Percentiles rank a stretch among this genome's conserved stretches.
These are phyloP conservation scores for Eucalyptus cloeziana DNA, from an alignment of 345 rosid genomes.

Conservation along the genomic window DNA sequence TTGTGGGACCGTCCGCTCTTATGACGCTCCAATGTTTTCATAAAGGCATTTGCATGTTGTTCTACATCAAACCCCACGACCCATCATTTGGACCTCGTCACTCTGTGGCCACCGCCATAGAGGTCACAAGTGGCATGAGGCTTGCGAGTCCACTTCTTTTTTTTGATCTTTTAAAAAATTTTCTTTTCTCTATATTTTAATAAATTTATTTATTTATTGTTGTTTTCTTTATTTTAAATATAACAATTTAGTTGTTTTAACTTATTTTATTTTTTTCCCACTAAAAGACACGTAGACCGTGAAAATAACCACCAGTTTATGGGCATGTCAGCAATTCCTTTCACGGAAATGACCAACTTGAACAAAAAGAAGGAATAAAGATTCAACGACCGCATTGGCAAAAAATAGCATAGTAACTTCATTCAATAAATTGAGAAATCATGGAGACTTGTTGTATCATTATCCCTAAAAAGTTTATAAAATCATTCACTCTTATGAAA, in stretches of 20 bases:
- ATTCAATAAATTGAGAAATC: neutral
- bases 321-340: neutral
- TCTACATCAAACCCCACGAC: neutral
- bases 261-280: neutral
- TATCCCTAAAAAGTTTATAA: neutral
- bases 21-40: too few relatives aligned
- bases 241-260: neutral
- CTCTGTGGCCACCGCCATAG: accelerated
- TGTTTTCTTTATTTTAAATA: neutral
- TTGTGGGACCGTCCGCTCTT: too few relatives aligned
- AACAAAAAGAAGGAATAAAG: neutral
- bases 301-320: neutral
- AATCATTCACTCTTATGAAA: neutral
- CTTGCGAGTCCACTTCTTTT: neutral
- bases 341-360: neutral
- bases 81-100: neutral
- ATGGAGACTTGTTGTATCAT: neutral
- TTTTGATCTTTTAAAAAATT: accelerated
- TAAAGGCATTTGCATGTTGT: too few relatives aligned
- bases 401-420: neutral
- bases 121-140: neutral
- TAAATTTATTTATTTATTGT: neutral
- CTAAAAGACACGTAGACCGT: neutral
- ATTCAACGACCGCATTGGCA: neutral
- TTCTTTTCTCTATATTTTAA: neutral